Evolutionary conservation across 2,329 filamentous ascomycete genomes (phyloP), one percentile per base, ranked within the genome.

Genomic region (Trichoderma sp.): DNA sequence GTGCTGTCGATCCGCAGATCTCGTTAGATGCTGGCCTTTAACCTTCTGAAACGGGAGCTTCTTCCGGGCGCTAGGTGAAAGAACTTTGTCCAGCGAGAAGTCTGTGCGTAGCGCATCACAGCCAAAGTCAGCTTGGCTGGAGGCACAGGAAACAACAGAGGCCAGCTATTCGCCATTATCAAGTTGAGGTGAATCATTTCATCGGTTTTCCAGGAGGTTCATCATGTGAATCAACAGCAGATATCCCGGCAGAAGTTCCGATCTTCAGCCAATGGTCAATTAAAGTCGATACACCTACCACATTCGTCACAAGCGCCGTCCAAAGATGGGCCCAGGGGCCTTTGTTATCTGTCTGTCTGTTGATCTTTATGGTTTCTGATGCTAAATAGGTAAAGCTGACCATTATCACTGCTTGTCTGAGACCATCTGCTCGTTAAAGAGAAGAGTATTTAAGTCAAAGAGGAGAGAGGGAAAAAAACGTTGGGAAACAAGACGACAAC

Each of bases 31-130:
- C 29, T 37, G 27, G 37, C n/a, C 29, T 37, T 56, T 40, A 64
- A 64, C 68, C 68, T 70, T 67, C 68, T 67, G 29, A 52, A 67
- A 62, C 63, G 68, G 68, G 68, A 67, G 68, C 52, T 53, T 52
- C 56, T 67, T 70, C 68, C 68, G 62, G 47, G 59, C 57, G 58
- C 68, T 70, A 70, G 40, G 37, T 31, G 16, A 65, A 35, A 47
- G 63, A 57, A 49, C 58, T 62, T 67, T 52, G 43, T 35, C 43
- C 55, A 43, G 29, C 47, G 35, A 58, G 24, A 35, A 57, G 55
- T 35, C 33, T 33, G 19, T 31, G 40, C 33, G 62, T 40, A 27
- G 13, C 14, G 19, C n/a, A 24, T 24, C 47, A 49, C 33, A 31
- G 49, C 43, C 43, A 47, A 63, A 53, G 49, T 40, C 61, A 33